Percentiles rank a stretch among this genome's conserved stretches.
Evolutionary conservation across 805 yeast species (phyloP).

Genomic region (Isabelozyma heimii): DNA sequence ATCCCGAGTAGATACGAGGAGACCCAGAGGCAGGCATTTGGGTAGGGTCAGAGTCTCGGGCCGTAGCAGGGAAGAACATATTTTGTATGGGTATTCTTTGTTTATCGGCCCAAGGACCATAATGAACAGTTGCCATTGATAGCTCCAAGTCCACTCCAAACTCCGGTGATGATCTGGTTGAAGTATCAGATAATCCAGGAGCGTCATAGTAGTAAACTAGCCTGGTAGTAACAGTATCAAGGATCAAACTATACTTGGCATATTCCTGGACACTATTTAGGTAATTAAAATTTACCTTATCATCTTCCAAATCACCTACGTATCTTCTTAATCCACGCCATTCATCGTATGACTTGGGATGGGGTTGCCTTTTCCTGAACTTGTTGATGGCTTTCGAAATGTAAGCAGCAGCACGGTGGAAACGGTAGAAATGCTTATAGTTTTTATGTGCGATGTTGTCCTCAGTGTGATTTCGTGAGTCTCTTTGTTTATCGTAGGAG

Average conservation of each 20-base stretch:
- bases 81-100: slow-evolving; percentile 67
- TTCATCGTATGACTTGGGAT: slow-evolving; percentile 10
- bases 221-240: slow-evolving; percentile 58
- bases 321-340: slow-evolving; percentile 86
- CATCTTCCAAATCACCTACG: slow-evolving; percentile 35
- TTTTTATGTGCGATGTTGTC: slow-evolving; percentile 6
- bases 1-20: slow-evolving; percentile 53
- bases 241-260: slow-evolving; percentile 70
- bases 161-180: slow-evolving; percentile 17
- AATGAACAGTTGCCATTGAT: slow-evolving; percentile 63
- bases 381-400: slow-evolving; percentile 5
- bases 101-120: slow-evolving; percentile 96
- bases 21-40: slow-evolving; percentile 44
- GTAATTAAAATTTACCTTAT: slow-evolving; percentile 22
- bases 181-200: slow-evolving; percentile 30
- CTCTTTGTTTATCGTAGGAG: slow-evolving; percentile 40
- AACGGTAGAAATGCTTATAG: slow-evolving; percentile 21
- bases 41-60: slow-evolving; percentile 49
- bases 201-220: slow-evolving; percentile 65
- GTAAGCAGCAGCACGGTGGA: slow-evolving; percentile 13
- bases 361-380: slow-evolving; percentile 2
- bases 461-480: slow-evolving; percentile 1
- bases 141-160: slow-evolving; percentile 59
- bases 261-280: slow-evolving; percentile 60
- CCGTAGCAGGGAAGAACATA: slow-evolving; percentile 64